Evolutionary conservation across 2,329 filamentous ascomycete species (phyloP).

Genomic region (Colletotrichum sidae): DNA sequence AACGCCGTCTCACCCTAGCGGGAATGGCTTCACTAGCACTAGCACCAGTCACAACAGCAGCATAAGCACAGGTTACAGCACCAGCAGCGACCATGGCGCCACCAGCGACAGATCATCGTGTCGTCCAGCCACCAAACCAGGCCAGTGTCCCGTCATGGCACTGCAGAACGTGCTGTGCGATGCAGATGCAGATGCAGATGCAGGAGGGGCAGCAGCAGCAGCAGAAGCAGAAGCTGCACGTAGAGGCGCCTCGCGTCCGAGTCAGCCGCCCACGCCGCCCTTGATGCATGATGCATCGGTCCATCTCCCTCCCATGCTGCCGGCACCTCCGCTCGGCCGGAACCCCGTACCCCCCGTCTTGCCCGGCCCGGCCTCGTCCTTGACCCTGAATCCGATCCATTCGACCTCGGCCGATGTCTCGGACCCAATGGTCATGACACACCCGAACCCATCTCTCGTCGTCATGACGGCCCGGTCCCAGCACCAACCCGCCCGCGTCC

Average conservation of each 20-base stretch:
- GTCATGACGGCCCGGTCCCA: conserved; percentile 35
- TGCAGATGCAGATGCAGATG: conserved; percentile 9
- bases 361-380: conserved; percentile 4
- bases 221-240: conserved; percentile 13
- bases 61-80: background rate
- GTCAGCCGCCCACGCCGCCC: conserved; percentile 33
- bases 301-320: conserved; percentile 6
- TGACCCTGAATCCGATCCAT: conserved; percentile 16
- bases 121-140: conserved; percentile 22
- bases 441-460: conserved; percentile 34
- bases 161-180: conserved; percentile 36
- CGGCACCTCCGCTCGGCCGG: background rate
- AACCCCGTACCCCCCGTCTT: no score
- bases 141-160: conserved; percentile 35
- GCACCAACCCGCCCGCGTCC: conserved; percentile 21
- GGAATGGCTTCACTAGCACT: conserved; percentile 16
- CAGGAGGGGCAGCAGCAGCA: conserved; percentile 9
- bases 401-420: conserved; percentile 11
- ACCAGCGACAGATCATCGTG: conserved; percentile 5
- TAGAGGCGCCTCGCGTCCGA: conserved; percentile 24
- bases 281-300: conserved; percentile 25
- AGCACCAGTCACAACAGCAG: background rate
- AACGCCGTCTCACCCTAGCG: conserved; percentile 30
- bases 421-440: conserved; percentile 22
- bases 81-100: background rate